phyloP scores from a whole-genome alignment of 1,139 yeast genomes.

The Yamadazyma sp. region DNA sequence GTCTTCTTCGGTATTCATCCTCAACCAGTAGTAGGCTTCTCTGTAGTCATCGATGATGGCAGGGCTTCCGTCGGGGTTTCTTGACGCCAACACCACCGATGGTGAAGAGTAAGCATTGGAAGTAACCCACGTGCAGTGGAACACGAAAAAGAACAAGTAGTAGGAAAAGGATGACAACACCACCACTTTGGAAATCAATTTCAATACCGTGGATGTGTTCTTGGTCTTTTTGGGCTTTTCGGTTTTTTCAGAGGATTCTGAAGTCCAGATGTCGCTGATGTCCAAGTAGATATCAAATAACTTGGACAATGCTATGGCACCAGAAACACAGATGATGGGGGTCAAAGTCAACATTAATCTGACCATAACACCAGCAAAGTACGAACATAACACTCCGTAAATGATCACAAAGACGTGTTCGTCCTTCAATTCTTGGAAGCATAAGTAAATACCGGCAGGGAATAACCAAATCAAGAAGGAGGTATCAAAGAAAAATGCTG shows the following conservation, averaged over 20 bases:
- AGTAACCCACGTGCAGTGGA: slow-evolving; percentile 98
- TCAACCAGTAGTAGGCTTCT: slow-evolving; percentile 98
- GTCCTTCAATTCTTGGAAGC: slow-evolving; percentile 85
- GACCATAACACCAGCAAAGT: slow-evolving; percentile 99
- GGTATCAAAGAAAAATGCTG: slow-evolving; percentile 93
- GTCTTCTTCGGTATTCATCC: slow-evolving; percentile 97
- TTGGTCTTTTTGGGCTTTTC: slow-evolving; percentile 8
- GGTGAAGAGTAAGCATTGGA: slow-evolving; percentile 96
- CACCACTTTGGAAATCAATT: slow-evolving; percentile 53
- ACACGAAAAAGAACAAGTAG: slow-evolving; percentile 80
- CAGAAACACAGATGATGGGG: slow-evolving; percentile 89
- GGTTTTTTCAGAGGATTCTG: slow-evolving; percentile 10
- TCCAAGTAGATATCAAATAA: slow-evolving; percentile 82
- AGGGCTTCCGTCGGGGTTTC: slow-evolving; percentile 81
- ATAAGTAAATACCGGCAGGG: slow-evolving; percentile 94
- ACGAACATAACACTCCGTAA: slow-evolving; percentile 87
- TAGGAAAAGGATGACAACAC: slow-evolving; percentile 72
- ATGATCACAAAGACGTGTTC: slow-evolving; percentile 93
- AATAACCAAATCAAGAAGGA: slow-evolving; percentile 93
- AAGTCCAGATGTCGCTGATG: slow-evolving; percentile 42
- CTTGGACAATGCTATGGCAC: slow-evolving; percentile 83
- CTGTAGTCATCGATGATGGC: slow-evolving; percentile 92
- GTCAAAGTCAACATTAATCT: slow-evolving; percentile 96
- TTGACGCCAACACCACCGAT: slow-evolving; percentile 90
- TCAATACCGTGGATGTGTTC: slow-evolving; percentile 27